A percentile compares a stretch with the other conserved stretches of the same genome.
These are phyloP conservation scores for Pluteus cervinus DNA, from an alignment of 768 basidiomycete genomes.

Conservation along the genomic window DNA sequence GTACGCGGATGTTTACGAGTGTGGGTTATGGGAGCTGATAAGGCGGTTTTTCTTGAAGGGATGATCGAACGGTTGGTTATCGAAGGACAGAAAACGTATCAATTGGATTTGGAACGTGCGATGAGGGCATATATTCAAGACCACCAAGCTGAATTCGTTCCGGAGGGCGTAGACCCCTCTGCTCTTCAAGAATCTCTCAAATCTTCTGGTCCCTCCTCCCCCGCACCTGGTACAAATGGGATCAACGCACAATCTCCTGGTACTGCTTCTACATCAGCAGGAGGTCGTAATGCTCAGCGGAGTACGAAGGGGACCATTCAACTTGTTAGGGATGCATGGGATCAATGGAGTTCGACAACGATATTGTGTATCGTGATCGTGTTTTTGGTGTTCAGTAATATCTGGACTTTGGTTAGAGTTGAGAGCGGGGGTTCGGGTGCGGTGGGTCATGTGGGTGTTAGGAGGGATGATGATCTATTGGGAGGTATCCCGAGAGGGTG, in stretches of 20 bases:
- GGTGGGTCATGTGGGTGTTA: too few relatives aligned
- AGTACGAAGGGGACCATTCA: conserved; percentile 69
- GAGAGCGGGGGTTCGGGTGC: conserved; percentile 30
- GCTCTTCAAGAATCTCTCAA: conserved; percentile 40
- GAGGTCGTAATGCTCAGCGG: conserved; percentile 52
- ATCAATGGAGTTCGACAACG: conserved; percentile 63
- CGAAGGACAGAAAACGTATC: background rate
- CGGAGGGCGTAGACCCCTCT: conserved; percentile 65
- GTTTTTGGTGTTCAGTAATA: conserved; percentile 66
- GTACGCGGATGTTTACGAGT: conserved; percentile 35
- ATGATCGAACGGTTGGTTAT: background rate
- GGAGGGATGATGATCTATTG: too few relatives aligned
- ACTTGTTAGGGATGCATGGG: conserved; percentile 74
- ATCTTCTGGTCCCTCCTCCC: conserved; percentile 31
- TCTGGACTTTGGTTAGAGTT: conserved; percentile 53
- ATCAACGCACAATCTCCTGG: conserved; percentile 9
- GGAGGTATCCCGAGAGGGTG: too few relatives aligned
- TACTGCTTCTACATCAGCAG: conserved; percentile 7
- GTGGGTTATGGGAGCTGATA: too few relatives aligned
- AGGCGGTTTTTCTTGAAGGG: background rate
- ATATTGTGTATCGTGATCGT: conserved; percentile 71
- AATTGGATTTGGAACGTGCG: too few relatives aligned
- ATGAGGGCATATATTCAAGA: too few relatives aligned
- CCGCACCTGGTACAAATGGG: conserved; percentile 26
- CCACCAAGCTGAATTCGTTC: conserved; percentile 85